These are phyloP conservation scores for Fulvia fulva DNA, from an alignment of 2,329 filamentous ascomycete genomes.

Conservation along the genomic window DNA sequence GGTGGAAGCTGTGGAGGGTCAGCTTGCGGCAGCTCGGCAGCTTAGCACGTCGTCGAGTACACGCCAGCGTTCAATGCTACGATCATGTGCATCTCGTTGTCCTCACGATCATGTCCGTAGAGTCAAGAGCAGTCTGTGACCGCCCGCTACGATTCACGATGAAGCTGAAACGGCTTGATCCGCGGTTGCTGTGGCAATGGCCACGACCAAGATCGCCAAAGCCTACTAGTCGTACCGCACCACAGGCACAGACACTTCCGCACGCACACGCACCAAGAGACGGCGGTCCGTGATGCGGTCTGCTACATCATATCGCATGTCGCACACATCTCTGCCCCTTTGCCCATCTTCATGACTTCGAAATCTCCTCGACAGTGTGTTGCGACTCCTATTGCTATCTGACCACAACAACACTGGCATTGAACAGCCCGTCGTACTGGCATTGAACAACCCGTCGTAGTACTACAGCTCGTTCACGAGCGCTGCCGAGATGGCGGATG, in stretches of 20 bases:
- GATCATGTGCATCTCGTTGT: too few relatives aligned
- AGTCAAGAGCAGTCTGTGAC: too few relatives aligned
- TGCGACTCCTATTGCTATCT: conserved; percentile 16
- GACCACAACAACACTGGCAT: conserved; percentile 5
- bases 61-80: too few relatives aligned
- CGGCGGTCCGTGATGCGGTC: not conserved
- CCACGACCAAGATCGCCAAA: too few relatives aligned
- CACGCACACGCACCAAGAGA: not conserved
- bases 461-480: conserved; percentile 9
- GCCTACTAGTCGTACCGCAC: too few relatives aligned
- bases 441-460: conserved; percentile 11
- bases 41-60: not conserved
- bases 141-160: not conserved
- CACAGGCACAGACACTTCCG: too few relatives aligned
- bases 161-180: too few relatives aligned
- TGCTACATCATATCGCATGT: conserved; percentile 2
- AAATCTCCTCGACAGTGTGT: not conserved
- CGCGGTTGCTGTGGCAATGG: not conserved
- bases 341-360: conserved; percentile 5
- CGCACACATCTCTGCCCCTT: conserved; percentile 1
- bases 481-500: conserved; percentile 59
- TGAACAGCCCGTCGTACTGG: conserved; percentile 9
- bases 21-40: not conserved
- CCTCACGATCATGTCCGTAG: too few relatives aligned
- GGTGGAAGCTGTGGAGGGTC: not conserved